Conservation (phyloP, 73 alveolate genomes). For the Blepharisma stoltei region DNA sequence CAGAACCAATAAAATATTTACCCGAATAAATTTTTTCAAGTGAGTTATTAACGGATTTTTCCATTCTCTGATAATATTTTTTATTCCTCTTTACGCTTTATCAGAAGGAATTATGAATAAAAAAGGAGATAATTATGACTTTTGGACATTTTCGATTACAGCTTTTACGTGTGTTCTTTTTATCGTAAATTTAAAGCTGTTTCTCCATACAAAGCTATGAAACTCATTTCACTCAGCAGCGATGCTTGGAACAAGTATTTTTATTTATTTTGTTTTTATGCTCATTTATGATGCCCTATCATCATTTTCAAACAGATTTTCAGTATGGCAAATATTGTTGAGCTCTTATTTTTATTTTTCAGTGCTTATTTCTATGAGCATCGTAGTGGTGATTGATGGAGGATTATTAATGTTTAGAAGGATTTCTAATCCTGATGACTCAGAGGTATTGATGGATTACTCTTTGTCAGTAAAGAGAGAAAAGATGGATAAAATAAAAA, state of each 20-base stretch:
- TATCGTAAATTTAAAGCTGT: conserved; percentile 41
- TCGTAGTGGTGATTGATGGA: conserved; percentile 4
- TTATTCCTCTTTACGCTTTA: conserved; percentile 33
- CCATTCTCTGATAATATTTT: conserved; percentile 36
- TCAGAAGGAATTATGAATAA: conserved; percentile 29
- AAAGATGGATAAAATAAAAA: too few relatives aligned
- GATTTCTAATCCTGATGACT: background rate
- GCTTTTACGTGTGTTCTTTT: conserved; percentile 36
- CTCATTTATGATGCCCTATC: conserved; percentile 1
- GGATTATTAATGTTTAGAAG: background rate
- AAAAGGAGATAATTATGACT: conserved; percentile 35
- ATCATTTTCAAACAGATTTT: too few relatives aligned
- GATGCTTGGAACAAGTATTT: conserved; percentile 22
- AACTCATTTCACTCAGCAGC: conserved; percentile 8
- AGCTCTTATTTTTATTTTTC: background rate
- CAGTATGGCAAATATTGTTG: too few relatives aligned
- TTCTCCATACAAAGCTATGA: conserved; percentile 41
- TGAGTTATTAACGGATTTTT: conserved; percentile 39
- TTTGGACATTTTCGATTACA: conserved; percentile 42
- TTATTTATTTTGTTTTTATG: conserved; percentile 19
- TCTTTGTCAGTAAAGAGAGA: too few relatives aligned
- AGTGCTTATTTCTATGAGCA: background rate
- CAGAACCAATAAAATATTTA: conserved; percentile 39
- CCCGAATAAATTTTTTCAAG: conserved; percentile 33
- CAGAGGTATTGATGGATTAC: too few relatives aligned